These are phyloP conservation scores for Xylona heveae DNA, from an alignment of 495 filamentous ascomycete genomes.

Conservation along the genomic window DNA sequence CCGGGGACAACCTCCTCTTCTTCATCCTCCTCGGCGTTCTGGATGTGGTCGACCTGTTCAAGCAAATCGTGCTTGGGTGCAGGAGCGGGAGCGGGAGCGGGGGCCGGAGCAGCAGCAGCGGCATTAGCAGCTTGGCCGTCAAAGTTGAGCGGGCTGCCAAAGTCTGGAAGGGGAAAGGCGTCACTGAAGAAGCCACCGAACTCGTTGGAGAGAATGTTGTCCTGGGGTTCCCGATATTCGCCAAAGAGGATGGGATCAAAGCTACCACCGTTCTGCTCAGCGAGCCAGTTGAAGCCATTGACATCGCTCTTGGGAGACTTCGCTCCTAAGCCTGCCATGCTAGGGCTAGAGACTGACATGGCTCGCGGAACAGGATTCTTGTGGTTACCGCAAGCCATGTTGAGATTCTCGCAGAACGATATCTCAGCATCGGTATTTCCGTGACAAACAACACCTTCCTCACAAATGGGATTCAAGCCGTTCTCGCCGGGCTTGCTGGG, in stretches of 20 bases:
- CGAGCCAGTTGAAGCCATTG: slow-evolving; percentile 48
- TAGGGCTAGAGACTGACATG: slow-evolving; percentile 14
- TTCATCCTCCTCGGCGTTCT: slow-evolving; percentile 36
- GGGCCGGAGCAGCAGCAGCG: neutral
- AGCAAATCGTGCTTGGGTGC: slow-evolving; percentile 6
- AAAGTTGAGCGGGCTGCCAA: slow-evolving; percentile 52
- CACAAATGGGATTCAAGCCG: slow-evolving; percentile 30
- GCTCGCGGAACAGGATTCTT: slow-evolving; percentile 39
- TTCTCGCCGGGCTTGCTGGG: slow-evolving; percentile 38
- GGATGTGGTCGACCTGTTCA: slow-evolving; percentile 43
- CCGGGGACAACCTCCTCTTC: slow-evolving; percentile 40
- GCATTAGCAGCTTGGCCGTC: too few species aligned
- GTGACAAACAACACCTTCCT: slow-evolving; percentile 20
- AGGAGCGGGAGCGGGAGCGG: neutral
- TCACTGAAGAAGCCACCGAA: slow-evolving; percentile 71
- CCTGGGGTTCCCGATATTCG: slow-evolving; percentile 82
- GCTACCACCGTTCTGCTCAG: slow-evolving; percentile 65
- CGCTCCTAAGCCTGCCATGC: slow-evolving; percentile 12
- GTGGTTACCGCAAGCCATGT: slow-evolving; percentile 51
- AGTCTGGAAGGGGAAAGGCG: slow-evolving; percentile 57
- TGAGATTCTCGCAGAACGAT: slow-evolving; percentile 46
- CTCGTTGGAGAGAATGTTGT: slow-evolving; percentile 46
- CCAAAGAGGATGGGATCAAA: slow-evolving; percentile 87
- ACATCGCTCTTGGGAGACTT: slow-evolving; percentile 11
- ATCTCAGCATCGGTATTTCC: slow-evolving; percentile 29